These are phyloP conservation scores for Coccinonectria pachysandricola DNA, from an alignment of 2,329 filamentous ascomycete species.

Conservation along the genomic window DNA sequence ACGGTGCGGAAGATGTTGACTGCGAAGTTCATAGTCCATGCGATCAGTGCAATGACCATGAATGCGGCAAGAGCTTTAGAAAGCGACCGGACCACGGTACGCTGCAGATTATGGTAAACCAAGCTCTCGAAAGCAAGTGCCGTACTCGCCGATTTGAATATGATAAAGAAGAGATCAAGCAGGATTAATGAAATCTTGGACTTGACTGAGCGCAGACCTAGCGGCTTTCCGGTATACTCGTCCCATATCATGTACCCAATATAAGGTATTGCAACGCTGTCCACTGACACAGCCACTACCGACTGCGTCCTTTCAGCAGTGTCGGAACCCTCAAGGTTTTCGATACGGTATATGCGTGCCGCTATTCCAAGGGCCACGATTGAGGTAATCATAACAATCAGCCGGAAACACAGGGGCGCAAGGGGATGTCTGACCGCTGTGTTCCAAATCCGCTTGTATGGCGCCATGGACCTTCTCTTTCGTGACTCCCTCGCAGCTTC, in stretches of 20 bases:
- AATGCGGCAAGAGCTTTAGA: constrained; percentile 65
- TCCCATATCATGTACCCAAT: constrained; percentile 91
- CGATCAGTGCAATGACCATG: constrained; percentile 68
- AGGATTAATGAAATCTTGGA: constrained; percentile 86
- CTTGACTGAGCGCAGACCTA: constrained; percentile 73
- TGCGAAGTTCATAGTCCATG: constrained; percentile 86
- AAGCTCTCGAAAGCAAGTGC: constrained; percentile 81
- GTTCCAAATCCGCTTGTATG: constrained; percentile 51
- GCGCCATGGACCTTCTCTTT: constrained; percentile 20
- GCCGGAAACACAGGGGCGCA: constrained; percentile 72
- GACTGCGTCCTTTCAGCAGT: constrained; percentile 60
- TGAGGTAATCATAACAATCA: constrained; percentile 75
- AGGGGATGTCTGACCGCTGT: constrained; percentile 71
- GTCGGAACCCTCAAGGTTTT: constrained; percentile 32
- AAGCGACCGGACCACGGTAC: constrained; percentile 37
- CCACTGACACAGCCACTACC: constrained; percentile 80
- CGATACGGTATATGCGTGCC: constrained; percentile 58
- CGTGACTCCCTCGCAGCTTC: constrained; percentile 18
- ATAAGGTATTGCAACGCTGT: constrained; percentile 81
- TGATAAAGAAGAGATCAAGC: constrained; percentile 90
- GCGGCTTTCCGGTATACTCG: constrained; percentile 88
- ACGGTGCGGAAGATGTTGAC: constrained; percentile 70
- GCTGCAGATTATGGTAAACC: constrained; percentile 40
- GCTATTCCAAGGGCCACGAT: constrained; percentile 72
- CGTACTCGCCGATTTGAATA: constrained; percentile 91